Evolutionary conservation across 495 filamentous ascomycete genomes (phyloP), one percentile per base, ranked within the genome.

Genomic region (Cudoniella acicularis): DNA sequence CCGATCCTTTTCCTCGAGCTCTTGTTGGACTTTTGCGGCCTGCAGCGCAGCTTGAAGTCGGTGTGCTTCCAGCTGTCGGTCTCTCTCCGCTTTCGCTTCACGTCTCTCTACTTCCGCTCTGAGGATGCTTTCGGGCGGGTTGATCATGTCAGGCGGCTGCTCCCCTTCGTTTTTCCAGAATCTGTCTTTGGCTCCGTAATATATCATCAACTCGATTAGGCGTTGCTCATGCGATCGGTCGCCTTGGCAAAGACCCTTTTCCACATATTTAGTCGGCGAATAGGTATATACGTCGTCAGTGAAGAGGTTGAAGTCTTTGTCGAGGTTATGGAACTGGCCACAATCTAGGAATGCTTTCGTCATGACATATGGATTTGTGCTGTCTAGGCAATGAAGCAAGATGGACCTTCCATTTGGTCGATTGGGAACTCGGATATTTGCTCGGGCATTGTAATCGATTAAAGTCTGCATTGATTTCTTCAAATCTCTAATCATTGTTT

Each of bases 251-350:
- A 43, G 46, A 3, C 61, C 57, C 27, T 58, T 63, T 20, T 57
- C 60, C 0, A 63, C 60, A 50, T 63, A 63, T 48, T 40, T 63
- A 2, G 55, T 54, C 9, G 54, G 60, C 1, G 60, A 63, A 18
- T 49, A 63, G 41, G 54, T 58, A 49, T 63, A 54, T 26, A 36
- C 60, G 4, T 47, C 50, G 46, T 63, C 49, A 11, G 48, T 63
- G 43, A 49, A 63, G 24, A 63, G 60, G 23, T 63, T 63, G 55
- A 57, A 63, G 21, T 63, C 60, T 21, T 49, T 27, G 43, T 63
- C 57, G 42, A 63, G 41, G 18, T 54, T 18, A 53, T 54, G 42
- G 60, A 27, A 53, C 40, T 64, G 61, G 9, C 56, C 56, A 22
- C 61, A 64, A 42, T 64, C 51, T 1, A 63, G 52, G 57, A 64